phyloP scores from a whole-genome alignment of 164 flowering plant genomes.

The Macadamia tetraphylla region DNA sequence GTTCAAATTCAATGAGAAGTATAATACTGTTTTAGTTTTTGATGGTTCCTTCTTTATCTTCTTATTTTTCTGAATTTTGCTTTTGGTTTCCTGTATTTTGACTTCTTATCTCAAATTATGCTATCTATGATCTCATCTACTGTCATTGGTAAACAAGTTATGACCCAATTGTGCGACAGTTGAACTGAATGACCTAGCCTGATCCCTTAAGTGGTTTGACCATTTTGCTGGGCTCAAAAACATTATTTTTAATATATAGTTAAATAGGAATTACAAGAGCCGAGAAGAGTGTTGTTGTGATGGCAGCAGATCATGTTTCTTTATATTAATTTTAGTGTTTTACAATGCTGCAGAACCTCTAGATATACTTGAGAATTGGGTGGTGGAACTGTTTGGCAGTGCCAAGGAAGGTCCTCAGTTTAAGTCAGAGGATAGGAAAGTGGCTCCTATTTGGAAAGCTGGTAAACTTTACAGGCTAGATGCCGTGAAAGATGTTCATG shows the following conservation, averaged over 20 bases:
- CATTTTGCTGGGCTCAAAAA: too few relatives aligned
- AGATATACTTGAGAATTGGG: slow-evolving; percentile 84
- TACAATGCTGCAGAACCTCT: slow-evolving; percentile 63
- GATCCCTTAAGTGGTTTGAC: too few relatives aligned
- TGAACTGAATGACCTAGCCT: too few relatives aligned
- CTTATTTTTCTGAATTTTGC: too few relatives aligned
- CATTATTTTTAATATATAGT: not conserved
- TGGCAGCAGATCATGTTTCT: not conserved
- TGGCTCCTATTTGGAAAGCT: slow-evolving; percentile 66
- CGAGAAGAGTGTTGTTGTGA: not conserved
- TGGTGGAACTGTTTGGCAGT: slow-evolving; percentile 57
- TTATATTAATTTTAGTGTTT: slow-evolving; percentile 9
- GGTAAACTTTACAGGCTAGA: slow-evolving; percentile 77
- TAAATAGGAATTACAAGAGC: not conserved
- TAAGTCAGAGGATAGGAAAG: slow-evolving; percentile 26
- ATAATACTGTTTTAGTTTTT: too few relatives aligned
- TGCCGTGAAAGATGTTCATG: slow-evolving; percentile 90
- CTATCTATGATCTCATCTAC: too few relatives aligned
- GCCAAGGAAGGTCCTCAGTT: slow-evolving; percentile 45
- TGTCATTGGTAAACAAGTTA: too few relatives aligned
- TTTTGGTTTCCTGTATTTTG: too few relatives aligned
- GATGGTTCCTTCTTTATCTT: too few relatives aligned
- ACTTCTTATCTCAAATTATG: too few relatives aligned
- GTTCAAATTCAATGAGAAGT: too few relatives aligned
- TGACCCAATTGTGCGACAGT: too few relatives aligned